Percentiles rank a stretch among this genome's conserved stretches.
Conservation (phyloP, 140 eudicot species). For the Bidens hawaiensis region DNA sequence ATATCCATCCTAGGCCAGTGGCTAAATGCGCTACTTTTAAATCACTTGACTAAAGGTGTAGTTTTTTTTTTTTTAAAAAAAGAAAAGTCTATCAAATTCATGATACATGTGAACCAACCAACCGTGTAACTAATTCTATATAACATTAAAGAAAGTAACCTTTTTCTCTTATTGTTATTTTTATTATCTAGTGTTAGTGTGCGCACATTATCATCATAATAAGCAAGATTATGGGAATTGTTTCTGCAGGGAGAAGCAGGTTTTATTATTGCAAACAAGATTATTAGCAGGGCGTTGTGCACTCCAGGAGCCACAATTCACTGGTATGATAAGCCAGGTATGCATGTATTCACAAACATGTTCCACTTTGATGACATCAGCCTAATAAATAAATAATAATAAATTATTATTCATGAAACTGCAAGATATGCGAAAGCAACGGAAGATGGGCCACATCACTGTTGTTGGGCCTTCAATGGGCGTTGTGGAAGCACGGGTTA, state of each 20-base stretch:
- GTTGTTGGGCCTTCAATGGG: constrained; percentile 80
- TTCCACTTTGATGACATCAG: constrained; percentile 4
- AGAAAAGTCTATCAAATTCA: too few relatives aligned
- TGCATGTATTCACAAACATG: constrained; percentile 8
- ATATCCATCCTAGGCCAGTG: too few relatives aligned
- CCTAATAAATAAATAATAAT: constrained; percentile 6
- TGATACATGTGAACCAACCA: too few relatives aligned
- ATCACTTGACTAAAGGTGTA: too few relatives aligned
- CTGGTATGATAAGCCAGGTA: constrained; percentile 99
- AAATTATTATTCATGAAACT: constrained; percentile 1
- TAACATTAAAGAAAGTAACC: too few relatives aligned
- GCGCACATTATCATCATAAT: neutral
- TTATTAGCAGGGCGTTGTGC: constrained; percentile 61
- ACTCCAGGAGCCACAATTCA: constrained; percentile 78
- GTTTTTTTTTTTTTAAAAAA: too few relatives aligned
- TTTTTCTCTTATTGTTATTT: too few relatives aligned
- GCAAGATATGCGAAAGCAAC: constrained; percentile 85
- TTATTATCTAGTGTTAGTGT: neutral
- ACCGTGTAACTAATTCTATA: too few relatives aligned
- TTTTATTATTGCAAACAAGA: constrained; percentile 63
- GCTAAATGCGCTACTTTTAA: too few relatives aligned
- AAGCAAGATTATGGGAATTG: constrained; percentile 1
- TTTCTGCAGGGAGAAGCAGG: constrained; percentile 78
- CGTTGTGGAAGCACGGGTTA: constrained; percentile 61
- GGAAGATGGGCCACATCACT: constrained; percentile 99